phyloP scores from a whole-genome alignment of 2,329 filamentous ascomycete genomes.

The Clarireedia monteithiana region DNA sequence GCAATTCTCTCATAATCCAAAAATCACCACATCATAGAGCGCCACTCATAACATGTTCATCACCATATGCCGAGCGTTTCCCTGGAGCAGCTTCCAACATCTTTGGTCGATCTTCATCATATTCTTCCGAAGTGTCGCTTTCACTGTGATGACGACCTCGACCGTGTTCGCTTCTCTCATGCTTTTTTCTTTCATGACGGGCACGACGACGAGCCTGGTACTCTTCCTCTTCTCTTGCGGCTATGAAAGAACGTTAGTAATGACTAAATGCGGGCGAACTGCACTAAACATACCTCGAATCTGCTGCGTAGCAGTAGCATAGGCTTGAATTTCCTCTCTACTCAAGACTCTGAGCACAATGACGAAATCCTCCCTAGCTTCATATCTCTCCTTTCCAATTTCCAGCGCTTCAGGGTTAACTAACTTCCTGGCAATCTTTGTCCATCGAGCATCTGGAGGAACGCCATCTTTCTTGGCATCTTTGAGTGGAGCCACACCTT shows the following conservation, averaged over 20 bases:
- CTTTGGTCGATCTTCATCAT: slow-evolving; percentile 18
- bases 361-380: slow-evolving; percentile 87
- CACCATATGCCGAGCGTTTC: slow-evolving; percentile 15
- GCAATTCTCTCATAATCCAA: not conserved
- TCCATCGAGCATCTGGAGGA: slow-evolving; percentile 78
- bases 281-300: slow-evolving; percentile 61
- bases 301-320: slow-evolving; percentile 72
- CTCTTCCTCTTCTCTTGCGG: slow-evolving; percentile 26
- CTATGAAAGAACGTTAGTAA: slow-evolving; percentile 8
- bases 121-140: slow-evolving; percentile 15
- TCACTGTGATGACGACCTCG: slow-evolving; percentile 15
- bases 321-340: slow-evolving; percentile 82
- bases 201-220: slow-evolving; percentile 24
- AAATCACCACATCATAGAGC: slow-evolving; percentile 15
- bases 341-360: slow-evolving; percentile 84
- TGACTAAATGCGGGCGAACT: not conserved
- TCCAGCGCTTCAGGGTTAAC: slow-evolving; percentile 86
- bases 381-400: slow-evolving; percentile 81
- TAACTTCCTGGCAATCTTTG: slow-evolving; percentile 79
- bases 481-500: slow-evolving; percentile 90
- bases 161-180: slow-evolving; percentile 12
- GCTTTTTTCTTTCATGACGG: slow-evolving; percentile 27
- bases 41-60: slow-evolving; percentile 26
- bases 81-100: slow-evolving; percentile 23
- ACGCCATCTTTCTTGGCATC: slow-evolving; percentile 73